These are phyloP conservation scores for bread wheat (Triticum aestivum) DNA, from an alignment of 176 grass and related monocot genomes.

Conservation along the genomic window IWGSC_CS_RefSeq_v2.1 NC_057803.1:594363346-594363845, in stretches of 20 bases:
- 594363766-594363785: background rate
- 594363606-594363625: background rate
- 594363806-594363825: background rate
- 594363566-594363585: background rate
- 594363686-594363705: background rate
- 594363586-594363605: background rate
- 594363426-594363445: background rate
- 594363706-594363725: background rate
- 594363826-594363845: background rate
- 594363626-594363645: background rate
- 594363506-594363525: background rate
- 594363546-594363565: background rate
- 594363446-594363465: background rate
- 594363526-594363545: background rate
- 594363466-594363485: background rate
- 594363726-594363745: background rate
- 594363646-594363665: background rate
- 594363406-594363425: background rate
- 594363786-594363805: background rate
- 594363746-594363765: background rate
- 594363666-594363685: background rate
- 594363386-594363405: background rate
- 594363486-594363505: background rate
- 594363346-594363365: background rate
- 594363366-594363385: background rate